phyloP scores from a whole-genome alignment of 257 asterid species.

The Przewalskia tangutica region DNA sequence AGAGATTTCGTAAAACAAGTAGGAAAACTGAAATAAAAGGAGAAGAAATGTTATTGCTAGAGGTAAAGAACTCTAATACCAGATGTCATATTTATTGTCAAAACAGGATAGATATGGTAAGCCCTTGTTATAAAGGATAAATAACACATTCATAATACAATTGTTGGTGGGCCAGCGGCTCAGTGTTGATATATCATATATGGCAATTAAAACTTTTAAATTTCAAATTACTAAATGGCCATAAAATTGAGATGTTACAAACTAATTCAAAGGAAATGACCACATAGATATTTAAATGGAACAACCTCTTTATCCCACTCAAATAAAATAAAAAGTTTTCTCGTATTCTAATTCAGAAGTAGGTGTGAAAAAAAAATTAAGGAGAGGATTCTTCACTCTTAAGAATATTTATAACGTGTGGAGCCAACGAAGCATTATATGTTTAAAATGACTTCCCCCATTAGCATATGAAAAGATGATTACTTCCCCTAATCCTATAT shows the following conservation, averaged over 20 bases:
- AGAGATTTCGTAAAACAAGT: background rate
- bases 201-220: background rate
- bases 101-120: background rate
- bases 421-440: background rate
- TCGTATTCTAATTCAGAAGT: background rate
- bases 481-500: background rate
- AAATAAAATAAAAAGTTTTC: background rate
- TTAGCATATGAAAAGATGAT: background rate
- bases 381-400: background rate
- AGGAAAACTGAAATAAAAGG: background rate
- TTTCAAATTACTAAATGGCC: background rate
- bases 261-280: background rate
- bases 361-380: background rate
- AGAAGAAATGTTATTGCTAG: background rate
- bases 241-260: background rate
- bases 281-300: background rate
- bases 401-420: background rate
- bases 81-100: background rate
- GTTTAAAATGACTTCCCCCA: background rate
- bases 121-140: background rate
- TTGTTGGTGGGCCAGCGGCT: background rate
- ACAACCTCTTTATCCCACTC: background rate
- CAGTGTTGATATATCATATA: background rate
- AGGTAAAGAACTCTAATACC: background rate
- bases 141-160: background rate